These are phyloP conservation scores for Hypoxylon perforatum DNA, from an alignment of 495 filamentous ascomycete genomes.

Conservation along the genomic window DNA sequence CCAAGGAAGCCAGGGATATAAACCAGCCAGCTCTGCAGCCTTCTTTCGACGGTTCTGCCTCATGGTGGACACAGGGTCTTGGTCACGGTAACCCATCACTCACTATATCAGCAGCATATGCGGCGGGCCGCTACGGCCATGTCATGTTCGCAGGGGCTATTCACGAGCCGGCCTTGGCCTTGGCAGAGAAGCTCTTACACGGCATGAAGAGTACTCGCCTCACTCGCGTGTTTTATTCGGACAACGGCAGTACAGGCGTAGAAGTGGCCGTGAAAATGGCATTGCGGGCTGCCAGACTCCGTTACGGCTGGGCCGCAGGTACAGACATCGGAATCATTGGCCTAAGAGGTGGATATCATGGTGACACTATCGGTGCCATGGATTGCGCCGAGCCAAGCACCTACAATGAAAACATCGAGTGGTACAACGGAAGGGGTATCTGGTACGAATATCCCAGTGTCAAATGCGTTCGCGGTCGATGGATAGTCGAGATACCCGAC, in stretches of 20 bases:
- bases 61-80: conserved; percentile 88
- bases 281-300: conserved; percentile 67
- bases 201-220: conserved; percentile 69
- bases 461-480: conserved; percentile 69
- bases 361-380: conserved; percentile 86
- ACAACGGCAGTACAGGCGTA: conserved; percentile 82
- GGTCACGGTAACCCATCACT: conserved; percentile 77
- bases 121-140: conserved; percentile 84
- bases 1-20: conserved; percentile 3
- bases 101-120: conserved; percentile 76
- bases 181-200: conserved; percentile 70
- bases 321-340: conserved; percentile 71
- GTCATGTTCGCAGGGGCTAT: conserved; percentile 83
- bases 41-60: conserved; percentile 81
- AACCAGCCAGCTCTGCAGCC: conserved; percentile 58
- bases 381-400: conserved; percentile 77
- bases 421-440: conserved; percentile 77
- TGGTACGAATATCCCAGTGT: conserved; percentile 82
- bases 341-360: conserved; percentile 80
- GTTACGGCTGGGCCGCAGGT: conserved; percentile 71
- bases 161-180: conserved; percentile 74
- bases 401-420: conserved; percentile 80
- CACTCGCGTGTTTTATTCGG: conserved; percentile 76
- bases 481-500: conserved; percentile 68
- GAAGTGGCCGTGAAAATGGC: conserved; percentile 87